Evolutionary conservation across 192 early-diverging fungal genomes (phyloP), one percentile per base, ranked within the genome.

Genomic region (Backusella macrospora): DNA sequence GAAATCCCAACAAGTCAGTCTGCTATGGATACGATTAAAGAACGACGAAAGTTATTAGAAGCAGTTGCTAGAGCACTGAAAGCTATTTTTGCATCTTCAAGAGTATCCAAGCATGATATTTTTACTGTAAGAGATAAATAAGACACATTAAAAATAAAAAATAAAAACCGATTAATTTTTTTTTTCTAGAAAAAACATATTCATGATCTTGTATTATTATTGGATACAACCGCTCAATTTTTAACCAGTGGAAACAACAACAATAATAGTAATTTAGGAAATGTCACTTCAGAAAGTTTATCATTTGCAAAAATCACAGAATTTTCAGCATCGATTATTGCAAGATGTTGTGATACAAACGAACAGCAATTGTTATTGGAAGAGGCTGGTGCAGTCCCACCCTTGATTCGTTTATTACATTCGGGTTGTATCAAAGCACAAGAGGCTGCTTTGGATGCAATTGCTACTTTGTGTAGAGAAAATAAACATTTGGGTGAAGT

Each of bases 361-460:
- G 83, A 90, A n/a, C 86, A 90, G 52, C 91, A 92, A 73, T 79
- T 82, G 43, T 73, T 83, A 34, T 83, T 95, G 29, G 86, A 86
- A 9, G 46, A 64, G 6, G 76, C 83, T 37, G 91, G 88, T 3
- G 87, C 85, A 1, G 82, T 93, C 38, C 82, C 85, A 37, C 72
- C 87, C 6, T 77, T 93, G 29, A 76, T 90, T 59, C 82, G 78
- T 8, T 71, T 92, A 42, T 77, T 94, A 6, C 79, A 81, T 63
- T 82, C 82, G 21, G 81, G 81, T 10, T 87, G 78, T 75, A 73
- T 80, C 37, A 92, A 90, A 66, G 83, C 91, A 10, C 93, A 95
- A 73, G 92, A 95, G 79, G 89, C 92, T 6, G 90, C 90, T 6
- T 81, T 95, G 62, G 93, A 93, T 67, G 92, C 92, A 0, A 73